A percentile compares a stretch with the other conserved stretches of the same genome.
phyloP scores from a whole-genome alignment of 2,329 filamentous ascomycete species.

The Penicillium sumatraense region DNA sequence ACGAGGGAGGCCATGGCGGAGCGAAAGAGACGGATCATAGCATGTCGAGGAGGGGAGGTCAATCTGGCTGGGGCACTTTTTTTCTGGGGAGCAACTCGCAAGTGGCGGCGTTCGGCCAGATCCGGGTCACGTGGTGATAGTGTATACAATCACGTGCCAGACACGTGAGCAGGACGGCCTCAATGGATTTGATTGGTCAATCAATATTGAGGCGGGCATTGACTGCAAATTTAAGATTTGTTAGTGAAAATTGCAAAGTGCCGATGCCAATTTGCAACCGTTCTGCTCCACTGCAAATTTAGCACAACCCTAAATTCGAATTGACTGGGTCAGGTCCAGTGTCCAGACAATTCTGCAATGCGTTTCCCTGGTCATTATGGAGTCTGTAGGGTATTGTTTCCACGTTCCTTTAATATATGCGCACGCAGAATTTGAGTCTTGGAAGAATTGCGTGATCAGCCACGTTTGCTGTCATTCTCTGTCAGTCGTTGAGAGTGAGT shows the following conservation, averaged over 20 bases:
- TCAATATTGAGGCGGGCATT: too few species aligned
- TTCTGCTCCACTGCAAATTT: background rate
- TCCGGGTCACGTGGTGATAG: slow-evolving; percentile 31
- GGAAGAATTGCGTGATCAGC: background rate
- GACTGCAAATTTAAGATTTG: background rate
- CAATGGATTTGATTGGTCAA: background rate
- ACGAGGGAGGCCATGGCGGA: slow-evolving; percentile 59
- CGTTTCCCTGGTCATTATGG: background rate
- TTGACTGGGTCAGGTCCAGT: background rate
- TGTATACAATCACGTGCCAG: slow-evolving; percentile 12
- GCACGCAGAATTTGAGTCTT: background rate
- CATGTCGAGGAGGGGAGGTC: slow-evolving; percentile 29
- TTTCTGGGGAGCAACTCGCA: slow-evolving; percentile 6
- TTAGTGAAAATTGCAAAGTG: background rate
- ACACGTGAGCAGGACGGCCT: too few species aligned
- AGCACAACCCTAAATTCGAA: background rate
- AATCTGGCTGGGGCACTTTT: slow-evolving; percentile 6
- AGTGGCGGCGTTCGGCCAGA: slow-evolving; percentile 7
- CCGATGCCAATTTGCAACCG: background rate
- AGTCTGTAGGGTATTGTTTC: background rate
- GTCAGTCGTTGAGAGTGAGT: background rate
- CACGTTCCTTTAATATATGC: background rate
- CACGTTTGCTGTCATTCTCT: background rate
- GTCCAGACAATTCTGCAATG: background rate
- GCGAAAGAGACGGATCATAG: slow-evolving; percentile 50